A percentile compares a stretch with the other conserved stretches of the same genome.
Evolutionary conservation across 2,329 filamentous ascomycete genomes (phyloP).

Genomic region (Neurospora crassa): DNA sequence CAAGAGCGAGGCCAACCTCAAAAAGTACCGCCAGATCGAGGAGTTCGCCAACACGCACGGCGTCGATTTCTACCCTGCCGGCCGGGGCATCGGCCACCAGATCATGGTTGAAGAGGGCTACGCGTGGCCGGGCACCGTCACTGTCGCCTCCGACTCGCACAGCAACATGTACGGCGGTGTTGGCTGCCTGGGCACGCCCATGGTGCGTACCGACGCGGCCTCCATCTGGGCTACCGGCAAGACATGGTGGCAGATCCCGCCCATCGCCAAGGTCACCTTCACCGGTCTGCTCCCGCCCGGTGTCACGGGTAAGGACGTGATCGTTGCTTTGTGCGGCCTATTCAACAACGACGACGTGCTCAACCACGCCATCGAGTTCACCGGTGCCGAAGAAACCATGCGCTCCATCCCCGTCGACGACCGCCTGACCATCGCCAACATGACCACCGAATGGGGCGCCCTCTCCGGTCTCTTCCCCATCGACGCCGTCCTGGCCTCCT

Average conservation of each 20-base stretch:
- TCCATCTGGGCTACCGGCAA: conserved; percentile 73
- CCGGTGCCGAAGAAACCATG: conserved; percentile 70
- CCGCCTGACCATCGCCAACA: conserved; percentile 61
- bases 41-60: conserved; percentile 72
- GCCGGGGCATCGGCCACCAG: conserved; percentile 80
- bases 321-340: conserved; percentile 75
- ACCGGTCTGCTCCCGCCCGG: conserved; percentile 66
- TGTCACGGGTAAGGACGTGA: conserved; percentile 89
- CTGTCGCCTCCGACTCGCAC: conserved; percentile 71
- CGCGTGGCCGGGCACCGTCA: conserved; percentile 73
- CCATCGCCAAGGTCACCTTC: conserved; percentile 70
- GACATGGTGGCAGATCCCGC: conserved; percentile 85
- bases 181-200: conserved; percentile 64
- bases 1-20: conserved; percentile 64
- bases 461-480: conserved; percentile 64
- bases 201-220: conserved; percentile 82
- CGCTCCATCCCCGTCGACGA: conserved; percentile 58
- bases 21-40: conserved; percentile 76
- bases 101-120: conserved; percentile 83
- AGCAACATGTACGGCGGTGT: conserved; percentile 78
- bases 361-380: conserved; percentile 86
- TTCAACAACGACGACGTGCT: conserved; percentile 84
- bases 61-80: conserved; percentile 65
- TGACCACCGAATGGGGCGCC: conserved; percentile 72
- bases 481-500: conserved; percentile 59